A percentile compares a stretch with the other conserved stretches of the same genome.
Conservation (phyloP, 2,329 filamentous ascomycete genomes). For the Claviceps arundinis region DNA sequence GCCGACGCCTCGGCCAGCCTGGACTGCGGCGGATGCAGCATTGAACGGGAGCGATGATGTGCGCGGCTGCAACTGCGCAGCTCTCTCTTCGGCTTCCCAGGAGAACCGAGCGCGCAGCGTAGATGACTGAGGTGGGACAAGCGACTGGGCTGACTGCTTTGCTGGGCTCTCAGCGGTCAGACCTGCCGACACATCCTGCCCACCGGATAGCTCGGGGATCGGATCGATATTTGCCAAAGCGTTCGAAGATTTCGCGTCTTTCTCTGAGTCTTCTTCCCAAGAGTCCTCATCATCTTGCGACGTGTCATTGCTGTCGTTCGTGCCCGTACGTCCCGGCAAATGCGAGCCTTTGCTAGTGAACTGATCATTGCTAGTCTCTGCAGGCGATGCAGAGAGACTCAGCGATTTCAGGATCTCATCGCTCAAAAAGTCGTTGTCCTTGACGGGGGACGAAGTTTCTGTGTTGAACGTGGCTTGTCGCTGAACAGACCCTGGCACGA, state of each 20-base stretch:
- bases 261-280: constrained; percentile 32
- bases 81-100: constrained; percentile 25
- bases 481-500: constrained; percentile 23
- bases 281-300: constrained; percentile 56
- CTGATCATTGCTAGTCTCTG: constrained; percentile 6
- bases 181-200: neutral
- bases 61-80: constrained; percentile 8
- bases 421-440: constrained; percentile 57
- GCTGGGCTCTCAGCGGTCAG: neutral
- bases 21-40: neutral
- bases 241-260: constrained; percentile 4
- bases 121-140: constrained; percentile 3
- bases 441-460: constrained; percentile 38
- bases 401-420: constrained; percentile 65
- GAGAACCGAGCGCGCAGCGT: constrained; percentile 21
- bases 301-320: constrained; percentile 48
- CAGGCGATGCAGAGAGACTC: constrained; percentile 29
- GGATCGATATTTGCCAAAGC: neutral
- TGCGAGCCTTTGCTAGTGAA: constrained; percentile 10
- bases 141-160: neutral
- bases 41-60: neutral
- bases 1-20: neutral
- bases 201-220: constrained; percentile 1
- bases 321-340: constrained; percentile 8
- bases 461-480: constrained; percentile 34